Percentiles rank a stretch among this genome's conserved stretches.
phyloP scores from a whole-genome alignment of 257 asterid species.

The Solanum virginianum region DNA sequence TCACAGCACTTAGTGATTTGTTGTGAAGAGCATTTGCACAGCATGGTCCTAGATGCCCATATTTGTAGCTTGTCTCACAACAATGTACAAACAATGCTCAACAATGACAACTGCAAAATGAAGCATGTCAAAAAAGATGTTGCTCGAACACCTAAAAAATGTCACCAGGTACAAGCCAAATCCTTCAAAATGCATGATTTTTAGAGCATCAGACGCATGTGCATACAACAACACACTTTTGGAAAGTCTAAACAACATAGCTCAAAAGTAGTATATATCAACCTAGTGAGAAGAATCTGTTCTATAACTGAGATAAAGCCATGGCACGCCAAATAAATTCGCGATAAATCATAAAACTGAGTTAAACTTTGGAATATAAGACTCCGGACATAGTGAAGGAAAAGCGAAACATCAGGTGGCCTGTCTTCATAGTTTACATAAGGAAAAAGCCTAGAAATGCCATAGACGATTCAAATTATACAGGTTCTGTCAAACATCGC shows the following conservation, averaged over 20 bases:
- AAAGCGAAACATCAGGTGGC: neutral
- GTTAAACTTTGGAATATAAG: neutral
- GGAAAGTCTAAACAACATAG: neutral
- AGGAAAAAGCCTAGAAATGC: neutral
- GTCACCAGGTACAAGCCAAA: no score
- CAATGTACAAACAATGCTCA: neutral
- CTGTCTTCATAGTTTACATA: neutral
- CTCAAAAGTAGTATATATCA: neutral
- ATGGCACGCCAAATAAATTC: neutral
- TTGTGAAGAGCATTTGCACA: neutral
- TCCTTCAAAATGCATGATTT: neutral
- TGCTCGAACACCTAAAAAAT: neutral
- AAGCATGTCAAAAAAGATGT: neutral
- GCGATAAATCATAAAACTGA: no score
- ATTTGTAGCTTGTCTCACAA: neutral
- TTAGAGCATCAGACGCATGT: rapidly evolving
- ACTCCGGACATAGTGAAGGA: neutral
- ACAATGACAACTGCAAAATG: neutral
- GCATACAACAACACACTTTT: neutral
- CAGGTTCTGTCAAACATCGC: neutral
- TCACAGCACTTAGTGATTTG: no score
- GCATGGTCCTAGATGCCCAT: neutral
- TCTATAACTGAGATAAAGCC: neutral
- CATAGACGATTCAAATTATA: neutral
- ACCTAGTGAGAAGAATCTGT: neutral